Percentiles rank a stretch among this genome's conserved stretches.
phyloP scores from a whole-genome alignment of 371 early-diverging fungal genomes.

The Phascolomyces articulosus region DNA sequence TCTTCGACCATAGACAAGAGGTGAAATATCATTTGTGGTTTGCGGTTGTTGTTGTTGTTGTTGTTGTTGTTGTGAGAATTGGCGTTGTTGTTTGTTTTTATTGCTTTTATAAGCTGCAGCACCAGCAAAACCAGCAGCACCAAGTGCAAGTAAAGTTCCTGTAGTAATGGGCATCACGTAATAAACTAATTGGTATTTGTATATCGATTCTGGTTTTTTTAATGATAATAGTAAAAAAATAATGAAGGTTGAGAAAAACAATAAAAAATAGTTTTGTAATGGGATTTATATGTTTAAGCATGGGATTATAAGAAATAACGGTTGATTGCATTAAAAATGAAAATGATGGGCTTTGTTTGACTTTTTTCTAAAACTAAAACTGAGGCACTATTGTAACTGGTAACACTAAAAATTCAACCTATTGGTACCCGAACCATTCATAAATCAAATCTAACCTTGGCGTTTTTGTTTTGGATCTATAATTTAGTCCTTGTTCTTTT shows the following conservation, averaged over 20 bases:
- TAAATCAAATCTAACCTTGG: too few species aligned
- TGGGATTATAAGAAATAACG: neutral
- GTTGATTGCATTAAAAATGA: neutral
- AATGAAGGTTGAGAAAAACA: too few species aligned
- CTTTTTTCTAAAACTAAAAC: neutral
- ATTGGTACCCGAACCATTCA: too few species aligned
- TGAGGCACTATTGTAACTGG: neutral
- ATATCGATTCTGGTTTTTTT: too few species aligned
- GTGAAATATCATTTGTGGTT: conserved; percentile 1
- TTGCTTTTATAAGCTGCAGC: conserved; percentile 6
- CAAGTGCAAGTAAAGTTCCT: conserved; percentile 10
- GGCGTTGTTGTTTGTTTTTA: neutral
- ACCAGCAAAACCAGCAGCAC: conserved; percentile 15
- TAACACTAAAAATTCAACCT: neutral
- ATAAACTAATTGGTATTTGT: too few species aligned
- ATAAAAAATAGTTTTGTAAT: too few species aligned
- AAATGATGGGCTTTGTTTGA: neutral
- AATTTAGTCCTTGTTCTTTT: too few species aligned
- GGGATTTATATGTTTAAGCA: neutral
- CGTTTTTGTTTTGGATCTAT: too few species aligned
- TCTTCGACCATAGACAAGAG: conserved; percentile 11
- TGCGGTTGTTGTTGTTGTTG: neutral
- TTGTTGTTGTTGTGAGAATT: too few species aligned
- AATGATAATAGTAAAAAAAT: too few species aligned
- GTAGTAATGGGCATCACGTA: neutral